Conservation (phyloP, 441 rosid genomes). For the Flueggea neowawraea region DNA sequence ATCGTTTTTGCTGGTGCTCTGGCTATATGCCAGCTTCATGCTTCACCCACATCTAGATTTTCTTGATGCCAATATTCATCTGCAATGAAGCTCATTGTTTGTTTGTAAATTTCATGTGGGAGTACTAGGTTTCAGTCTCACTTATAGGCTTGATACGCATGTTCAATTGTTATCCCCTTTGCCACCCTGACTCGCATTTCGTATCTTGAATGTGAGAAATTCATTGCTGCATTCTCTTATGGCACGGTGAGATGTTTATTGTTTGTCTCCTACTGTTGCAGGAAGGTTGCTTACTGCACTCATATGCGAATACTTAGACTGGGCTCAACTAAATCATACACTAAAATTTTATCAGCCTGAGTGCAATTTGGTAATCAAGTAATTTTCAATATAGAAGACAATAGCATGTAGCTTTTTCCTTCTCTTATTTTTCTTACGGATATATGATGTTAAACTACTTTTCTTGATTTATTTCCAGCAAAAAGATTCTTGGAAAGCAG, state of each 20-base stretch:
- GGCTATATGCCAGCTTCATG: too few relatives aligned
- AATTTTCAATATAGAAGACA: slow-evolving; percentile 13
- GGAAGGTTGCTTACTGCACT: slow-evolving; percentile 86
- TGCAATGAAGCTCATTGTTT: too few relatives aligned
- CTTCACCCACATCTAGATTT: too few relatives aligned
- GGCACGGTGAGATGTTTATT: not conserved
- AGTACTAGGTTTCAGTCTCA: too few relatives aligned
- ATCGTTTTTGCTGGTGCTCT: too few relatives aligned
- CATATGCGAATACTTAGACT: slow-evolving; percentile 89
- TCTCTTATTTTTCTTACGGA: not conserved
- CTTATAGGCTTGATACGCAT: too few relatives aligned
- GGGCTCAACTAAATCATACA: slow-evolving; percentile 92
- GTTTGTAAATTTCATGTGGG: too few relatives aligned
- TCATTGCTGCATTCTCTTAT: not conserved
- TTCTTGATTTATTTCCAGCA: slow-evolving; percentile 41
- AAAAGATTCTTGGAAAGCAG: slow-evolving; percentile 89
- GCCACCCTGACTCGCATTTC: too few relatives aligned
- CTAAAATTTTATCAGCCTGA: slow-evolving; percentile 90
- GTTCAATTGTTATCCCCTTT: too few relatives aligned
- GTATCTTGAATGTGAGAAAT: too few relatives aligned
- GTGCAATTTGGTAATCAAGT: slow-evolving; percentile 94
- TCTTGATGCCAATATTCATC: too few relatives aligned
- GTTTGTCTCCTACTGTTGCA: slow-evolving; percentile 26
- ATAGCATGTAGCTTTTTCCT: not conserved
- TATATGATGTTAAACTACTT: slow-evolving; percentile 1